Conservation (phyloP, 2,329 filamentous ascomycete species). For the Fusarium chuoi region DNA sequence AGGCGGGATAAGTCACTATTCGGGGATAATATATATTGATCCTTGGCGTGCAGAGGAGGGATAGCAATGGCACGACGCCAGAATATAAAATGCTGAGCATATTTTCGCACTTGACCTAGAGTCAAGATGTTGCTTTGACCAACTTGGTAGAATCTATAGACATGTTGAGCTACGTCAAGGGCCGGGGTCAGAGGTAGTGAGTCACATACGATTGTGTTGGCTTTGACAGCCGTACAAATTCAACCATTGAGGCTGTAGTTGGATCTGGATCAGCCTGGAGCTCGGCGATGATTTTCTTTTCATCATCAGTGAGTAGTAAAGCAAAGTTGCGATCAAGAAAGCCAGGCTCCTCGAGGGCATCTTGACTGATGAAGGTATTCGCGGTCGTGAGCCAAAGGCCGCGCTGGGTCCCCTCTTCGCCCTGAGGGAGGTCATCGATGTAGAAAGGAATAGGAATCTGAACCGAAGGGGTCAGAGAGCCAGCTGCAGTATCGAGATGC, state of each 20-base stretch:
- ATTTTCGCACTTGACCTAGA: slow-evolving; percentile 82
- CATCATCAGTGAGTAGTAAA: slow-evolving; percentile 84
- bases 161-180: neutral
- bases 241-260: slow-evolving; percentile 79
- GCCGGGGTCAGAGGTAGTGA: neutral
- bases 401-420: slow-evolving; percentile 74
- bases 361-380: slow-evolving; percentile 76
- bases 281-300: slow-evolving; percentile 76
- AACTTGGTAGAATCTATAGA: slow-evolving; percentile 71
- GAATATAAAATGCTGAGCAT: slow-evolving; percentile 93
- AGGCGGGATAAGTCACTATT: slow-evolving; percentile 84
- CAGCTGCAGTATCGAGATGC: slow-evolving; percentile 73
- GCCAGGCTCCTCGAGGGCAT: slow-evolving; percentile 71
- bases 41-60: slow-evolving; percentile 86
- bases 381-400: slow-evolving; percentile 90
- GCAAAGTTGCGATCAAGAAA: slow-evolving; percentile 88
- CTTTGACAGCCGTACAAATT: slow-evolving; percentile 81
- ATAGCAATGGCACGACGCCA: slow-evolving; percentile 95
- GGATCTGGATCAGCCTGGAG: slow-evolving; percentile 82
- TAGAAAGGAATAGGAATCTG: slow-evolving; percentile 75
- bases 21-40: slow-evolving; percentile 91
- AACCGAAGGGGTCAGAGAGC: slow-evolving; percentile 69
- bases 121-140: slow-evolving; percentile 77
- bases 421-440: slow-evolving; percentile 76
- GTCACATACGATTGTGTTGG: slow-evolving; percentile 69